Conservation (phyloP, 2,329 filamentous ascomycete genomes). For the Aureobasidium sp. region DNA sequence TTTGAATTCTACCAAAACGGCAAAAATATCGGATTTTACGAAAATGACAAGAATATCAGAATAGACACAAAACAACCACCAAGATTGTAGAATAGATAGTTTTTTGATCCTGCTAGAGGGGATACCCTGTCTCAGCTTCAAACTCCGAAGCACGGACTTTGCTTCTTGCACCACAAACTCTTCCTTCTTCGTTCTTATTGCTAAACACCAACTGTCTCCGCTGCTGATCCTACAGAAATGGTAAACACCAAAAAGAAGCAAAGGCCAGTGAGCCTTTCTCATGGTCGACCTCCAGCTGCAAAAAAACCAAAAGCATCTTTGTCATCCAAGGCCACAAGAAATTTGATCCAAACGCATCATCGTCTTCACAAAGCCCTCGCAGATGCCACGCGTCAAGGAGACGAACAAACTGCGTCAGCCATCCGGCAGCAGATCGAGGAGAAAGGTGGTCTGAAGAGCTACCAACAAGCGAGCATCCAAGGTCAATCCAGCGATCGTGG, state of each 20-base stretch:
- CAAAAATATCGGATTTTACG: no score
- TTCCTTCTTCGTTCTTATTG: no score
- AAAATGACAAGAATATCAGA: no score
- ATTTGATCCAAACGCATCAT: slow-evolving; percentile 54
- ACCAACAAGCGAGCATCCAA: slow-evolving; percentile 56
- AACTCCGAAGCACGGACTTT: no score
- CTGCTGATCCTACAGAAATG: background rate
- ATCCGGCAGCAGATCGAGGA: slow-evolving; percentile 46
- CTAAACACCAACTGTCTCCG: no score
- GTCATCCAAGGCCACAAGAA: slow-evolving; percentile 52
- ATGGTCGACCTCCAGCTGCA: slow-evolving; percentile 39
- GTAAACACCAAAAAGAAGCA: slow-evolving; percentile 22
- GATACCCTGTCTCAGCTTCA: no score
- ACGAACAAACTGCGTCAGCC: slow-evolving; percentile 33
- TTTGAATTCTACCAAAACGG: no score
- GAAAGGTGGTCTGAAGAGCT: slow-evolving; percentile 53
- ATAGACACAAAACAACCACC: no score
- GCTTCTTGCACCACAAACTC: no score
- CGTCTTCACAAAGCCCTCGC: slow-evolving; percentile 51
- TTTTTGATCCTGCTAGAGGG: no score
- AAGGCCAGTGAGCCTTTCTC: slow-evolving; percentile 35
- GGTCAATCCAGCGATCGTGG: slow-evolving; percentile 55
- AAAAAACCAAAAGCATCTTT: slow-evolving; percentile 35
- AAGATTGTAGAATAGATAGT: no score
- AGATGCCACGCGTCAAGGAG: slow-evolving; percentile 41